Percentiles rank a stretch among this genome's conserved stretches.
These are phyloP conservation scores for Canariomyces notabilis DNA, from an alignment of 2,329 filamentous ascomycete species.

Conservation along the genomic window DNA sequence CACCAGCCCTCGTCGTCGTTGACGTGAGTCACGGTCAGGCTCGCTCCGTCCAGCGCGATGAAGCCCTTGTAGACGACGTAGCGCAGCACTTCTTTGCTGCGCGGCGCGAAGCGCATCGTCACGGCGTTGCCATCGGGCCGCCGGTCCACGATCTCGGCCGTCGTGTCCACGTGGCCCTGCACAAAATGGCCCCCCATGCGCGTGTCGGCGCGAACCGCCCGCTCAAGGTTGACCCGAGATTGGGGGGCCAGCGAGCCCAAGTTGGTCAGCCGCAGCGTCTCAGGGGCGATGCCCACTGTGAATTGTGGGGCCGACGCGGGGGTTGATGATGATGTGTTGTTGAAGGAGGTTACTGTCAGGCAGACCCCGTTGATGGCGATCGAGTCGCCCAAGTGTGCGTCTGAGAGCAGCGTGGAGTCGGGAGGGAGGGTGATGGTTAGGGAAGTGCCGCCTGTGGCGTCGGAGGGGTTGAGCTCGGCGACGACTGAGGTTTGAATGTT, in stretches of 20 bases:
- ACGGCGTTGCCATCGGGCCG: slow-evolving; percentile 84
- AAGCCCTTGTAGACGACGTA: slow-evolving; percentile 98
- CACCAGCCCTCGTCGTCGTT: slow-evolving; percentile 75
- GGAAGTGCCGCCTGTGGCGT: slow-evolving; percentile 81
- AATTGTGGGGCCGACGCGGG: slow-evolving; percentile 48
- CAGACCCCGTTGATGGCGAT: slow-evolving; percentile 95
- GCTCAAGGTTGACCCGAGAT: slow-evolving; percentile 83
- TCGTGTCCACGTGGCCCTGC: slow-evolving; percentile 93
- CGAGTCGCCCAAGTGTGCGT: slow-evolving; percentile 84
- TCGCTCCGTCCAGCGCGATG: slow-evolving; percentile 89
- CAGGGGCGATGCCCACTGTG: slow-evolving; percentile 89
- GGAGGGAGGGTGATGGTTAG: slow-evolving; percentile 73
- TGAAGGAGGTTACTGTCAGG: slow-evolving; percentile 71
- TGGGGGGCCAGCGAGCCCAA: slow-evolving; percentile 66
- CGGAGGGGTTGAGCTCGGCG: slow-evolving; percentile 72
- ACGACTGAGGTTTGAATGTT: slow-evolving; percentile 55
- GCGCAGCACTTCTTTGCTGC: slow-evolving; percentile 62
- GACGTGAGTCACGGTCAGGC: slow-evolving; percentile 84
- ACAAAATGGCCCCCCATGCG: slow-evolving; percentile 98
- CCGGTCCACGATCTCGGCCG: slow-evolving; percentile 67
- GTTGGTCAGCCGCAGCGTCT: slow-evolving; percentile 93
- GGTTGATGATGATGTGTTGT: no score
- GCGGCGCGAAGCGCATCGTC: slow-evolving; percentile 76
- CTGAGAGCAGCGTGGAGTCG: slow-evolving; percentile 68
- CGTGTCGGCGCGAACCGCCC: slow-evolving; percentile 83